Evolutionary conservation across 2,329 filamentous ascomycete species (phyloP).

Genomic region (Ophiosphaerella narmari): DNA sequence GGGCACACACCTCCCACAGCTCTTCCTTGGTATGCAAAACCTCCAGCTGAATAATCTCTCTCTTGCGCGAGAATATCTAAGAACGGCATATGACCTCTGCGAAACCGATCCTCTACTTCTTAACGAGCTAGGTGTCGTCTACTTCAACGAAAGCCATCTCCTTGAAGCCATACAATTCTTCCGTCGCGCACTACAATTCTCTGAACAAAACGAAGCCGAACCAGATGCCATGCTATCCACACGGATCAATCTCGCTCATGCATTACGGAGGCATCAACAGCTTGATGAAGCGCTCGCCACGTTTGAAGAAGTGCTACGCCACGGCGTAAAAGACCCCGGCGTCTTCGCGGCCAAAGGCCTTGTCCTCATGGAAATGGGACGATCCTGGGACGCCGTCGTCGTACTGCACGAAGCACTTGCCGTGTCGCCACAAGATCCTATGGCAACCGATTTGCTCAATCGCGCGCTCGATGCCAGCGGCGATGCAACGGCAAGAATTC

Average conservation of each 20-base stretch:
- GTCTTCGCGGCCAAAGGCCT: constrained; percentile 84
- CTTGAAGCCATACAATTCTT: constrained; percentile 79
- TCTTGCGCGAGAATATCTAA: constrained; percentile 91
- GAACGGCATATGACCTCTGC: constrained; percentile 82
- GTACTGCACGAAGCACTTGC: constrained; percentile 85
- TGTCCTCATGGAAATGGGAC: constrained; percentile 76
- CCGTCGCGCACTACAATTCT: constrained; percentile 73
- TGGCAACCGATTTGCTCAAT: constrained; percentile 77
- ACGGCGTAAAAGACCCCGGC: constrained; percentile 77
- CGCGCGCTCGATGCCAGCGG: constrained; percentile 62
- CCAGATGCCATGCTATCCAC: constrained; percentile 81
- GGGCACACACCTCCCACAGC: constrained; percentile 91
- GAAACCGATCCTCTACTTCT: constrained; percentile 85
- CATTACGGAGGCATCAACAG: constrained; percentile 73
- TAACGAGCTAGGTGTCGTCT: constrained; percentile 95
- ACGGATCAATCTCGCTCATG: constrained; percentile 86
- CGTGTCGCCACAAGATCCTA: constrained; percentile 77
- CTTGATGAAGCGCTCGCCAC: constrained; percentile 74
- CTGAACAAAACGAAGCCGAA: constrained; percentile 80
- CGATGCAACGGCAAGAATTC: constrained; percentile 17
- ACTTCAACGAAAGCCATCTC: constrained; percentile 85
- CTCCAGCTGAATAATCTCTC: constrained; percentile 94
- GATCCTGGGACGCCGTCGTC: constrained; percentile 76
- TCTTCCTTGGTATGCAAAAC: constrained; percentile 98
- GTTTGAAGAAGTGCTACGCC: constrained; percentile 85